phyloP scores from a whole-genome alignment of 2,329 filamentous ascomycete genomes.

The Chrysosphaeria jannelii region DNA sequence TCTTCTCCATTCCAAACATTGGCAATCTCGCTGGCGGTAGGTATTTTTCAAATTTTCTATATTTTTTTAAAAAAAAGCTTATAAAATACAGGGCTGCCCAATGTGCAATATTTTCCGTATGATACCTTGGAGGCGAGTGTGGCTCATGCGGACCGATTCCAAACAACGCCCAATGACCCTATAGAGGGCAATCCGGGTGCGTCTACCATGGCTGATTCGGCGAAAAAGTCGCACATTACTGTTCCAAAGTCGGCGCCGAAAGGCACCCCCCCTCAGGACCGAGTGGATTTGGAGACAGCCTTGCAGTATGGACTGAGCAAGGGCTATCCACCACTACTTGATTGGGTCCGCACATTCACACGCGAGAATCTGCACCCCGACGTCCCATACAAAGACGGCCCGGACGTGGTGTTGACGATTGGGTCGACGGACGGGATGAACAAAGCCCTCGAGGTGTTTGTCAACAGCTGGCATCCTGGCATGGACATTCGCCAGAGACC shows the following conservation, averaged over 20 bases:
- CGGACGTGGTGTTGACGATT: conserved; percentile 50
- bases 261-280: conserved; percentile 24
- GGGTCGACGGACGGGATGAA: conserved; percentile 65
- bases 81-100: conserved; percentile 33
- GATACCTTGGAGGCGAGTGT: conserved; percentile 67
- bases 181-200: conserved; percentile 9
- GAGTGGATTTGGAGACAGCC: conserved; percentile 54
- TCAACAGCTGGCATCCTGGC: conserved; percentile 39
- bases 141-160: conserved; percentile 44
- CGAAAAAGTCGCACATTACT: conserved; percentile 21
- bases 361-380: conserved; percentile 51
- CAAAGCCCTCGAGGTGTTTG: conserved; percentile 49
- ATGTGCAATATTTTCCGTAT: conserved; percentile 60
- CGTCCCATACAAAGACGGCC: conserved; percentile 45
- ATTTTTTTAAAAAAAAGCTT: neutral
- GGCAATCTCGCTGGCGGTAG: conserved; percentile 30
- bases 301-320: conserved; percentile 66
- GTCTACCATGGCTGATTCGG: conserved; percentile 6
- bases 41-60: conserved; percentile 5
- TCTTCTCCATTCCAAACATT: conserved; percentile 36
- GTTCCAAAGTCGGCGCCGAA: conserved; percentile 33
- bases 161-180: conserved; percentile 33
- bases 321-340: conserved; percentile 51
- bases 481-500: conserved; percentile 34
- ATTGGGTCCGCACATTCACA: conserved; percentile 53